Base-by-base conservation (phyloP, 805 yeast genomes). In the Kregervanrija pseudodelftensis region DNA sequence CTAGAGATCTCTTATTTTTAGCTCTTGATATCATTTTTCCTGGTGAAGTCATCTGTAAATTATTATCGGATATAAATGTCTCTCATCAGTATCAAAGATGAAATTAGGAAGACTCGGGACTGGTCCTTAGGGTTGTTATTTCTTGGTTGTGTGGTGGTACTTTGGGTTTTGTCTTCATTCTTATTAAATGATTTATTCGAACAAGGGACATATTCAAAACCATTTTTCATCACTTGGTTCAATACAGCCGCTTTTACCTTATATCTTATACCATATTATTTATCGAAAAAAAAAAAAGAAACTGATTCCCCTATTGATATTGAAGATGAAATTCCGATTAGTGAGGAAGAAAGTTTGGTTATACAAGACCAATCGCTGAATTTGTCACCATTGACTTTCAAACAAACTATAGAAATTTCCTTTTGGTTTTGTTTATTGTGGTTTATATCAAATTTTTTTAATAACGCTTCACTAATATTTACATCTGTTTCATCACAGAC, bases 401-500 rank as follows among this genome's bases (percentile, higher is more conserved):
- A 64, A 32, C 91, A 89, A 49, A 93, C 98, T 0, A 73, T 87
- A 11, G 66, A 66, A 45, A 64, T 93, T 37, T 81, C 96, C 49
- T 72, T 82, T 11, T 86, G 88, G 65, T 93, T 93, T 61, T 83
- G 95, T 50, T 65, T 85, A 3, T 68, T 93, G 37, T 93, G 99
- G 99, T 93, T 87, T 59, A 49, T 80, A 13, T 95, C 98, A 3
- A 93, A 93, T 62, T 72, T 90, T 51, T 82, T 86, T 45, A 88
- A 93, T 31, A 93, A 93, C 64, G 87, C 95, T 0, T 81, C 95
- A 15, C 69, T 93, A 42, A 75, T 84, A 17, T 93, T 83, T 63
- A 93, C 99, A 0, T 81, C 90, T 11, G 99, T 93, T 15, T 95
- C 95, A 2, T 83, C 93, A 11, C 97, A 95, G 57, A 93, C 98